A percentile compares a stretch with the other conserved stretches of the same genome.
These are phyloP conservation scores for Asparagopsis taxiformis DNA, from an alignment of 31 red algal genomes.

Conservation along the genomic window DNA sequence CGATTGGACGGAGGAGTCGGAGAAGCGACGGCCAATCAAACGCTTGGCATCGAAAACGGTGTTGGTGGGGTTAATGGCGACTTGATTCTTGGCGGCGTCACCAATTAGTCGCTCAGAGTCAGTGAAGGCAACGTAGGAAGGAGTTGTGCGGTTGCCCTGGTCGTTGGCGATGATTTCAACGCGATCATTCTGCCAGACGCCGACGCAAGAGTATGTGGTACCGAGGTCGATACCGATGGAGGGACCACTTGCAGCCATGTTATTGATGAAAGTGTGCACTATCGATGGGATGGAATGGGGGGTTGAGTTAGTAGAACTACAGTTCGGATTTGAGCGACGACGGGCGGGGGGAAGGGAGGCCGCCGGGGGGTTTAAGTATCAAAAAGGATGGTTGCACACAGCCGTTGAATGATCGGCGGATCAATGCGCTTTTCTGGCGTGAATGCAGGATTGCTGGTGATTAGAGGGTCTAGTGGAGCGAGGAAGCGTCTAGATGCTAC, in stretches of 20 bases:
- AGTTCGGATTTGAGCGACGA: too few species aligned
- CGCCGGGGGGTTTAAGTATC: slow-evolving; percentile 1
- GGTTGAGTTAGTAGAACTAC: too few species aligned
- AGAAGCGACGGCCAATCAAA: slow-evolving; percentile 95
- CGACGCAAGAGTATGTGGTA: slow-evolving; percentile 99
- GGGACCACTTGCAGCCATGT: slow-evolving; percentile 32
- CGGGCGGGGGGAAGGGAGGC: not conserved
- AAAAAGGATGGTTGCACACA: not conserved
- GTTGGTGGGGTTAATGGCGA: slow-evolving; percentile 97
- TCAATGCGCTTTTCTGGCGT: not conserved
- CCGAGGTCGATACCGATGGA: slow-evolving; percentile 99
- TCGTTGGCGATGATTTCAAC: slow-evolving; percentile 99
- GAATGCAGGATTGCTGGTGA: not conserved
- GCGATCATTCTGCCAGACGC: slow-evolving; percentile 92
- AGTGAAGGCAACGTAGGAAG: slow-evolving; percentile 99
- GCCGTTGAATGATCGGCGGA: not conserved
- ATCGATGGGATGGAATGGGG: too few species aligned
- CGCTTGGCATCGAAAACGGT: slow-evolving; percentile 99
- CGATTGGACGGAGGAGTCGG: slow-evolving; percentile 93
- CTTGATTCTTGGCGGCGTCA: slow-evolving; percentile 99
- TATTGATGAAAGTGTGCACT: too few species aligned
- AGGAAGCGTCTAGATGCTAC: slow-evolving; percentile 43
- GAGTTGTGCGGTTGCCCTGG: slow-evolving; percentile 99
- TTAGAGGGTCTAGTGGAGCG: not conserved
- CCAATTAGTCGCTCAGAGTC: slow-evolving; percentile 98